Evolutionary conservation across 306 rosid species (phyloP).

Genomic region (Fragaria iinumae): DNA sequence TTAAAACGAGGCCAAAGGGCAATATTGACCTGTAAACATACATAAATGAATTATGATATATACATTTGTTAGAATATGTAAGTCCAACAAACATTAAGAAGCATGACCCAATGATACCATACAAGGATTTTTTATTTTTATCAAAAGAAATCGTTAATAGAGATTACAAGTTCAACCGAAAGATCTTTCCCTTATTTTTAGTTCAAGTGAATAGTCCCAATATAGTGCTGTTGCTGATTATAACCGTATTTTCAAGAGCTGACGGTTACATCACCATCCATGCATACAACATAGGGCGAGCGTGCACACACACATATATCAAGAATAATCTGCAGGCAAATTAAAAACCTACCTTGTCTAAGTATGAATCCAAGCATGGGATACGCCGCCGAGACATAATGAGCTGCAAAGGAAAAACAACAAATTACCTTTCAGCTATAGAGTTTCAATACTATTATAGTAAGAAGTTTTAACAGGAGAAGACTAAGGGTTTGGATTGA

Average conservation of each 20-base stretch:
- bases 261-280: not conserved
- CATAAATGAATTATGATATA: not conserved
- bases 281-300: not conserved
- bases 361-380: constrained; percentile 95
- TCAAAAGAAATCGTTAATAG: not conserved
- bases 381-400: constrained; percentile 89
- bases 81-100: not conserved
- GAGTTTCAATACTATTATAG: not conserved
- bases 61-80: not conserved
- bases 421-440: constrained; percentile 17
- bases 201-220: not conserved
- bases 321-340: not conserved
- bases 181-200: not conserved
- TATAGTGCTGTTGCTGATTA: not conserved
- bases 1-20: constrained; percentile 97
- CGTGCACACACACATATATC: not conserved
- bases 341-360: constrained; percentile 66
- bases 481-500: not conserved
- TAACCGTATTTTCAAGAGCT: not conserved
- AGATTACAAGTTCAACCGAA: not conserved
- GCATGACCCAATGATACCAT: not conserved
- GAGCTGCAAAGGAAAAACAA: constrained; percentile 55
- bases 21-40: constrained; percentile 68
- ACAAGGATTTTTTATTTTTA: not conserved
- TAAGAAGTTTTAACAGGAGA: not conserved